phyloP scores from a whole-genome alignment of 192 early-diverging fungal genomes.

The Spinellus fusiger region DNA sequence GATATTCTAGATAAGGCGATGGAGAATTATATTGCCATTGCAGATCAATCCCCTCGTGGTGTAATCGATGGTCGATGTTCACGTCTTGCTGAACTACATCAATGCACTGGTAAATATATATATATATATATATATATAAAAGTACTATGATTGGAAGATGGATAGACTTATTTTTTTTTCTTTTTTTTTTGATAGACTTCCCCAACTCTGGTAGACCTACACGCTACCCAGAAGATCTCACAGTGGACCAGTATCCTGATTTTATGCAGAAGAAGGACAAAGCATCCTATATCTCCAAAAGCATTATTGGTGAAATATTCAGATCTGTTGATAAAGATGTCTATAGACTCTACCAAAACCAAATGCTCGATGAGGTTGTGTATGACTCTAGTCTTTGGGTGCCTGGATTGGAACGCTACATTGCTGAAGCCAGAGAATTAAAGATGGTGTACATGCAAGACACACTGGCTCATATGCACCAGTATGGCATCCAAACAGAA shows the following conservation, averaged over 20 bases:
- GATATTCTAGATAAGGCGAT: constrained; percentile 56
- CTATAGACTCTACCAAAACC: not conserved
- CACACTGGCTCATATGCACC: constrained; percentile 45
- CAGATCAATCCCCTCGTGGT: constrained; percentile 41
- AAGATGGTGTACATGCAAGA: constrained; percentile 43
- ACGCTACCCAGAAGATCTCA: constrained; percentile 25
- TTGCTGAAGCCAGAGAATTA: constrained; percentile 35
- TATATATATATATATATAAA: not conserved
- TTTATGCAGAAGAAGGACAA: constrained; percentile 59
- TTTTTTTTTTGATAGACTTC: constrained; percentile 37
- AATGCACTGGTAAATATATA: constrained; percentile 41
- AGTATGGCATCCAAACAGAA: constrained; percentile 45
- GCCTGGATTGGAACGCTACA: constrained; percentile 38
- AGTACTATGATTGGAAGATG: too few species aligned
- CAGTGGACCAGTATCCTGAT: constrained; percentile 44
- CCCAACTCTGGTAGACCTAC: constrained; percentile 54
- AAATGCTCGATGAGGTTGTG: not conserved
- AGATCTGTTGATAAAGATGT: constrained; percentile 26
- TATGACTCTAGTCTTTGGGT: constrained; percentile 37
- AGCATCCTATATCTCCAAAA: constrained; percentile 35
- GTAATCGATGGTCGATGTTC: constrained; percentile 41
- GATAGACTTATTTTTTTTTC: too few species aligned
- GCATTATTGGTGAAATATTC: constrained; percentile 42
- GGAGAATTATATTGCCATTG: constrained; percentile 50
- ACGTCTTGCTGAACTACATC: constrained; percentile 52